These are phyloP conservation scores for Cyphellophora europaea DNA, from an alignment of 2,329 filamentous ascomycete species.

Conservation along the genomic window DNA sequence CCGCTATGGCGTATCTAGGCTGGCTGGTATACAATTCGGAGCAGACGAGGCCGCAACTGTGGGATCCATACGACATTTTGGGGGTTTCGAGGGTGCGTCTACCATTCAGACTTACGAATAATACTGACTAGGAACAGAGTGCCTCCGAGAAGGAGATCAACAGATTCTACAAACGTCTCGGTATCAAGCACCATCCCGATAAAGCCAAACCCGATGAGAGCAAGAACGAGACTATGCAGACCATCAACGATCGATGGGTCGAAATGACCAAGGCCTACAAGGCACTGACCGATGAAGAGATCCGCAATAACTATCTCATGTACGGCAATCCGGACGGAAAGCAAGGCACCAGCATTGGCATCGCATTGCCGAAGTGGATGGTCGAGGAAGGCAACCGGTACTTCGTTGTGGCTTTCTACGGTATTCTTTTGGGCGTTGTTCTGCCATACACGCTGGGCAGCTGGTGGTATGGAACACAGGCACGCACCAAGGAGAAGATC, in stretches of 20 bases:
- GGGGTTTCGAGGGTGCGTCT: conserved; percentile 65
- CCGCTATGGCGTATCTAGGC: conserved; percentile 77
- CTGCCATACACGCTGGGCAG: conserved; percentile 88
- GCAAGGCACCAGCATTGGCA: conserved; percentile 96
- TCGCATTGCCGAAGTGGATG: conserved; percentile 87
- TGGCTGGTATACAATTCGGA: conserved; percentile 81
- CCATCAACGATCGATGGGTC: conserved; percentile 79
- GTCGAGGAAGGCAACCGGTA: conserved; percentile 90
- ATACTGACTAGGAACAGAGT: conserved; percentile 42
- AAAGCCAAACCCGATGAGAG: conserved; percentile 74
- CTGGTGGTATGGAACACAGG: conserved; percentile 98
- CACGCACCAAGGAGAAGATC: conserved; percentile 85
- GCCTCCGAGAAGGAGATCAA: conserved; percentile 86
- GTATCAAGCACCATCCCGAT: conserved; percentile 82
- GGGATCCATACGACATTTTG: conserved; percentile 95
- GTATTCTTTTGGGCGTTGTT: conserved; percentile 74
- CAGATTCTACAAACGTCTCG: conserved; percentile 77
- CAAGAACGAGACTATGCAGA: conserved; percentile 83
- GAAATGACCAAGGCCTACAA: conserved; percentile 98
- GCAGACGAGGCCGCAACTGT: conserved; percentile 63
- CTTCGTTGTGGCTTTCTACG: conserved; percentile 87
- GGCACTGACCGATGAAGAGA: conserved; percentile 90
- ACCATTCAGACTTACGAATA: conserved; percentile 1
- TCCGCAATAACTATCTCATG: conserved; percentile 93
- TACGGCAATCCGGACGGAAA: conserved; percentile 96